Evolutionary conservation across 2,329 filamentous ascomycete species (phyloP).

Genomic region (Phoma sp.): DNA sequence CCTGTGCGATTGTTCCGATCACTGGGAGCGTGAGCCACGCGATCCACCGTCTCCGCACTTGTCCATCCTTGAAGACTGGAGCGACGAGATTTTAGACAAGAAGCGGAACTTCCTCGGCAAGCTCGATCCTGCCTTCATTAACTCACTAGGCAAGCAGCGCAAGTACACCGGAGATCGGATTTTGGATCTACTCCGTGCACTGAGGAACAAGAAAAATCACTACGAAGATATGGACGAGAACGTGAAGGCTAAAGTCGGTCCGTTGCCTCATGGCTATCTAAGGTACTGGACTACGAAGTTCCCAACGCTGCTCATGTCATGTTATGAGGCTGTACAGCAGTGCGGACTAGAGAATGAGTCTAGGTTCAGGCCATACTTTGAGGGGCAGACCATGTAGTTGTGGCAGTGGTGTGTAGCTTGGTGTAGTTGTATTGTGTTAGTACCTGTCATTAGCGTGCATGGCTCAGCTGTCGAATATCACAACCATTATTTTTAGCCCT

Average conservation of each 20-base stretch:
- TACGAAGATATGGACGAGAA: constrained; percentile 93
- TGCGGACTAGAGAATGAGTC: constrained; percentile 68
- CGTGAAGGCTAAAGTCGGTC: constrained; percentile 75
- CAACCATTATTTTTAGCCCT: not conserved
- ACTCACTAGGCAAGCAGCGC: constrained; percentile 88
- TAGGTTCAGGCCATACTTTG: constrained; percentile 75
- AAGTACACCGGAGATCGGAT: constrained; percentile 88
- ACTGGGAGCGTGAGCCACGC: constrained; percentile 90
- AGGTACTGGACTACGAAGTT: constrained; percentile 83
- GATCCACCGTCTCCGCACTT: constrained; percentile 79
- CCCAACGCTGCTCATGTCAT: constrained; percentile 77
- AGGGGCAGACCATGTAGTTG: constrained; percentile 27
- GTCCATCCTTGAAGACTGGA: constrained; percentile 60
- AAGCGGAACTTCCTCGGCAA: constrained; percentile 78
- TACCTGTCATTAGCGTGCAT: constrained; percentile 1
- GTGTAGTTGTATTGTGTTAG: not conserved
- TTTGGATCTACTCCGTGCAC: constrained; percentile 83
- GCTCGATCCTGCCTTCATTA: constrained; percentile 82
- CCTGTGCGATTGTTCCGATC: constrained; percentile 94
- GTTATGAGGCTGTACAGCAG: constrained; percentile 75
- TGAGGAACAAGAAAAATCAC: constrained; percentile 96
- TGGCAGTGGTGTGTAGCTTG: not conserved
- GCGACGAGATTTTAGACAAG: constrained; percentile 55
- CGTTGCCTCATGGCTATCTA: constrained; percentile 80
- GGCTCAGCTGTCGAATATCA: constrained; percentile 3